phyloP scores from a whole-genome alignment of 805 yeast genomes.

The Suhomyces emberorum region DNA sequence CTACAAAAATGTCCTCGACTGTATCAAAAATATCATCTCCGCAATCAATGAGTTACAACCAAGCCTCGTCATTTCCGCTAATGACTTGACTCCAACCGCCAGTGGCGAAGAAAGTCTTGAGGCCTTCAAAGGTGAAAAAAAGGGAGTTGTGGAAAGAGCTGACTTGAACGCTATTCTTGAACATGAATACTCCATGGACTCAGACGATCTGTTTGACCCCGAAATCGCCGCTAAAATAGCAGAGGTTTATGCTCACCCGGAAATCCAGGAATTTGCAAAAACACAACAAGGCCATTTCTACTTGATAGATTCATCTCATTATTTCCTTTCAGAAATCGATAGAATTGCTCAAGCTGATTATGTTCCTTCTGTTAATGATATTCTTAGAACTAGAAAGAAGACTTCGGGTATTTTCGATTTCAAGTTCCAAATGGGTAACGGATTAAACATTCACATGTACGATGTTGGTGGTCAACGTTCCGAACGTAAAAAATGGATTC shows the following conservation, averaged over 20 bases:
- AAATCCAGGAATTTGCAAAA: conserved; percentile 55
- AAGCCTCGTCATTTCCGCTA: conserved; percentile 24
- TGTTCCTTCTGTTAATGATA: conserved; percentile 72
- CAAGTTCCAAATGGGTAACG: conserved; percentile 65
- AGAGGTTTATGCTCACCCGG: conserved; percentile 53
- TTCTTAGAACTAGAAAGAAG: conserved; percentile 82
- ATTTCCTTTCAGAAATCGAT: conserved; percentile 65
- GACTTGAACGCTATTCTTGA: conserved; percentile 45
- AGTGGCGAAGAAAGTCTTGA: conserved; percentile 11
- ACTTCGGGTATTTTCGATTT: conserved; percentile 91
- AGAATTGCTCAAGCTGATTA: conserved; percentile 61
- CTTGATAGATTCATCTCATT: conserved; percentile 79
- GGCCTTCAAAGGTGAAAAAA: conserved; percentile 10
- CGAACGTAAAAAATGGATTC: conserved; percentile 96
- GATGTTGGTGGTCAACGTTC: conserved; percentile 97
- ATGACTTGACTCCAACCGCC: neutral
- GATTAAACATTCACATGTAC: conserved; percentile 43
- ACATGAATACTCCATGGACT: conserved; percentile 51
- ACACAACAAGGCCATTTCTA: conserved; percentile 69
- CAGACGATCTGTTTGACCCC: conserved; percentile 50
- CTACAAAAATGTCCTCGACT: conserved; percentile 71
- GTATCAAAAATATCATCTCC: conserved; percentile 65
- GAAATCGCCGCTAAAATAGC: conserved; percentile 47
- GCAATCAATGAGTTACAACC: conserved; percentile 59
- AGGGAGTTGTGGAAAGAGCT: conserved; percentile 20